Base-by-base conservation (phyloP, 2,329 filamentous ascomycete species). In the Penicillium thymicola region DNA sequence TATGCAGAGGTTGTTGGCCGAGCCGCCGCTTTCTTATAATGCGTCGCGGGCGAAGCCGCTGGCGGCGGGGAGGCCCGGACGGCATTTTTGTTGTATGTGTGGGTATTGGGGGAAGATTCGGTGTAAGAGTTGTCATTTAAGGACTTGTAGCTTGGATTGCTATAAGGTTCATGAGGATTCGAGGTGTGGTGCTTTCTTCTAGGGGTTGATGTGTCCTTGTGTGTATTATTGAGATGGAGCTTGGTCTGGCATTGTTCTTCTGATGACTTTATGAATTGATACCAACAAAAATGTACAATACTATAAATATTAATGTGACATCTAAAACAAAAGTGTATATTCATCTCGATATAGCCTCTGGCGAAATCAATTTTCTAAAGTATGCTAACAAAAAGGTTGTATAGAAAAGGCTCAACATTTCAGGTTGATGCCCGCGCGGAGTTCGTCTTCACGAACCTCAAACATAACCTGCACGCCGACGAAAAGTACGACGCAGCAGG, bases 381-480 rank as follows among this genome's bases (percentile, higher is more conserved):
- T 37, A 32, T 51, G 40, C 38, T 13, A 16, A 43, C 34, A 47
- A 36, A 27, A 48, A 14, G 10, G 14, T 18, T 32, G 13, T 25
- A 3, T 18, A 38, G 11, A 41, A 27, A 41, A 25, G 28, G 13
- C 40, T 70, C 59, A 96, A 72, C 91, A 97, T 77, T 90, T 96
- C 74, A 97, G 72, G 64, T 85, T 82, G 57, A 97, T 88, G 0
- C 94, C 94, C 65, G 84, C 85, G 66, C 93, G 83, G 75, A 86
- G 85, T 79, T 99, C 94, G 41, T 82, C 81, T 77, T 97, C 90
- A 51, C 94, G 82, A 64, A 95, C 83, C 79, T 99, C 94, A 78
- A 97, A 97, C 94, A 99, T 99, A 68, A 97, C 79, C 77, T 97
- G 93, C 41, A 89, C 84, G 27, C 89, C 92, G 0, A 92, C 85